phyloP scores from a whole-genome alignment of 352 stramenopile species.

The Phytopythium mirpurense region DNA sequence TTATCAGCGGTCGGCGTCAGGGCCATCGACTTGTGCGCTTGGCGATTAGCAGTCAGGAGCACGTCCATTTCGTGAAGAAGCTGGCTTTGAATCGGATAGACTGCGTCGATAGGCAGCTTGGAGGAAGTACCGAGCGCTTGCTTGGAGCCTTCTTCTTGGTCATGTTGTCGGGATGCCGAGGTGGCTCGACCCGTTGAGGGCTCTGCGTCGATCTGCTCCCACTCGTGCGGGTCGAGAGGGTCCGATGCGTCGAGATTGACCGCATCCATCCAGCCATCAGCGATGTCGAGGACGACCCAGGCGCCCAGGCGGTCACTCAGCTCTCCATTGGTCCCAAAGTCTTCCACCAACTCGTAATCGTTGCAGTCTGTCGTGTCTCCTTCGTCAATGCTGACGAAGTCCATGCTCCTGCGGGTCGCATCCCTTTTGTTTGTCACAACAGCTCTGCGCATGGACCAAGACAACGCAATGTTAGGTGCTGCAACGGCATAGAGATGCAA shows the following conservation, averaged over 20 bases:
- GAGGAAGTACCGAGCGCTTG: not conserved
- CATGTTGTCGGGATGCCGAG: too few relatives aligned
- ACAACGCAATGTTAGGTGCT: too few relatives aligned
- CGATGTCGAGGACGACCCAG: not conserved
- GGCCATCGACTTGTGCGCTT: not conserved
- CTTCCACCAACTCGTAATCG: too few relatives aligned
- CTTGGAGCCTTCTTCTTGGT: not conserved
- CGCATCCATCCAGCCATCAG: not conserved
- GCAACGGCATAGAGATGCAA: too few relatives aligned
- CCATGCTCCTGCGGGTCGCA: too few relatives aligned
- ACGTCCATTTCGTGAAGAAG: not conserved
- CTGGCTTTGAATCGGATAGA: not conserved
- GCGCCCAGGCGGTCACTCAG: not conserved
- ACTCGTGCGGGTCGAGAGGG: not conserved
- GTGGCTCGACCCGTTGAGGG: not conserved
- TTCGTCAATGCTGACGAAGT: too few relatives aligned
- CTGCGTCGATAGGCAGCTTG: not conserved
- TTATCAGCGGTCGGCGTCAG: not conserved
- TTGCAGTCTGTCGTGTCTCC: too few relatives aligned
- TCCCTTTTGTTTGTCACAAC: too few relatives aligned
- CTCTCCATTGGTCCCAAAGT: not conserved
- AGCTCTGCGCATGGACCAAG: too few relatives aligned
- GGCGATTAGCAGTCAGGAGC: not conserved
- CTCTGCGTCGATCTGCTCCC: not conserved
- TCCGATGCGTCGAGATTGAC: not conserved